Evolutionary conservation across 139 green algal genomes (phyloP).

Genomic region (Tetradesmus obliquus): DNA sequence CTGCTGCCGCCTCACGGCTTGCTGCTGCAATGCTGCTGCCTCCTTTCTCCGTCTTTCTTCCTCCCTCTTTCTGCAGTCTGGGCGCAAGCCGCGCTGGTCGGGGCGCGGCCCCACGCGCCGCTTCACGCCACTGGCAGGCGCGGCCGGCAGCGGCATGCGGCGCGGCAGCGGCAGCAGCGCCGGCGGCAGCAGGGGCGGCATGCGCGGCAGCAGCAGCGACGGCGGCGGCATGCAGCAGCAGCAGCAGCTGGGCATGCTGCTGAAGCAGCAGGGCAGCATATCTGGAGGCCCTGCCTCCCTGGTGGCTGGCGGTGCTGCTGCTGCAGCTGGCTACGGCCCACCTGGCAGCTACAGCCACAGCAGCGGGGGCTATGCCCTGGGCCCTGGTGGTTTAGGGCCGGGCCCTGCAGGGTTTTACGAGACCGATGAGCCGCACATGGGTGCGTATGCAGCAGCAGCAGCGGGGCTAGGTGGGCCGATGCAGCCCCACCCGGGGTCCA

Average conservation of each 20-base stretch:
- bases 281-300: not conserved
- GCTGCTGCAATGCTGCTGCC: not conserved
- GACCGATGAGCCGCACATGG: conserved; percentile 27
- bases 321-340: not conserved
- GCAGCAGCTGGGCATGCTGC: too few relatives aligned
- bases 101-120: not conserved
- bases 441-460: conserved; percentile 28
- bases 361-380: not conserved
- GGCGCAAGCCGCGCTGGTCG: conserved; percentile 28
- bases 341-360: not conserved
- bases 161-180: conserved; percentile 1
- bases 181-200: not conserved
- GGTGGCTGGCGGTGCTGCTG: not conserved
- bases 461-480: not conserved
- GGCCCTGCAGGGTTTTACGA: not conserved
- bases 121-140: conserved; percentile 12
- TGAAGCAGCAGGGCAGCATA: not conserved
- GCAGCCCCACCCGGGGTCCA: not conserved
- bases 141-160: not conserved
- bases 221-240: not conserved
- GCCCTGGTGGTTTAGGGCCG: not conserved
- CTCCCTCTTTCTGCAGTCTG: conserved; percentile 10
- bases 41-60: not conserved
- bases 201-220: not conserved
- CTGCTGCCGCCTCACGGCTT: not conserved